phyloP scores from a whole-genome alignment of 345 rosid species.

The Sisymbrium altissimum region DNA sequence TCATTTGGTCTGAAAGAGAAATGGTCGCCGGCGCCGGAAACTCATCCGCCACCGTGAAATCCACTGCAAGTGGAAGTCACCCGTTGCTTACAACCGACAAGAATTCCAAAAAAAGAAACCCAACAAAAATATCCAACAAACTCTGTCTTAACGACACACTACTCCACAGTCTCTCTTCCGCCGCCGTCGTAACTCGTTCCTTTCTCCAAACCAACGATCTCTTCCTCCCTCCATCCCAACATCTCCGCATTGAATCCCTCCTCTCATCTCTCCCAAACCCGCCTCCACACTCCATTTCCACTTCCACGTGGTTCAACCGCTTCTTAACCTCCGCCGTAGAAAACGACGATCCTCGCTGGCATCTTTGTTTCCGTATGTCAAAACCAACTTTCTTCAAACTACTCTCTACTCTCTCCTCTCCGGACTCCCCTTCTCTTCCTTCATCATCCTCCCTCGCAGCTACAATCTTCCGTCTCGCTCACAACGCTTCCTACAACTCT shows the following conservation, averaged over 20 bases:
- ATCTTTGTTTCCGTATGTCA: constrained; percentile 55
- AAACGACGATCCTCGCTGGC: constrained; percentile 54
- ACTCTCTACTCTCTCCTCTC: constrained; percentile 41
- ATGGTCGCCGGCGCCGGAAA: constrained; percentile 12
- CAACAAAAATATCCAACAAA: constrained; percentile 1
- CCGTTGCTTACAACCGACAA: not conserved
- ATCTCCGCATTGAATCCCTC: constrained; percentile 26
- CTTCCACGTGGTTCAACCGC: constrained; percentile 44
- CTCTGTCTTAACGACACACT: constrained; percentile 25
- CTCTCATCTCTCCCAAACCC: constrained; percentile 42
- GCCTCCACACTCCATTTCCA: constrained; percentile 12
- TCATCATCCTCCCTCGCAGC: constrained; percentile 53
- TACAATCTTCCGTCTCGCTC: constrained; percentile 72
- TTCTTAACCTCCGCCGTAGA: constrained; percentile 39
- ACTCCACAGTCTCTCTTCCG: constrained; percentile 41
- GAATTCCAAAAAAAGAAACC: constrained; percentile 10
- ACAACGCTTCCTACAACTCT: constrained; percentile 54
- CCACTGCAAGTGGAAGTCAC: not conserved
- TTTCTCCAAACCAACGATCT: constrained; percentile 54
- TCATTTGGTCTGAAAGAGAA: not conserved
- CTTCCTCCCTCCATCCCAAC: constrained; percentile 33
- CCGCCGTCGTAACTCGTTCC: constrained; percentile 40
- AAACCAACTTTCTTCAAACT: constrained; percentile 47
- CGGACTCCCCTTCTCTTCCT: constrained; percentile 28
- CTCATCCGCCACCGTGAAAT: not conserved